Percentiles rank a stretch among this genome's conserved stretches.
These are phyloP conservation scores for Globisporangium parvum DNA, from an alignment of 352 stramenopile genomes.

Conservation along the genomic window DNA sequence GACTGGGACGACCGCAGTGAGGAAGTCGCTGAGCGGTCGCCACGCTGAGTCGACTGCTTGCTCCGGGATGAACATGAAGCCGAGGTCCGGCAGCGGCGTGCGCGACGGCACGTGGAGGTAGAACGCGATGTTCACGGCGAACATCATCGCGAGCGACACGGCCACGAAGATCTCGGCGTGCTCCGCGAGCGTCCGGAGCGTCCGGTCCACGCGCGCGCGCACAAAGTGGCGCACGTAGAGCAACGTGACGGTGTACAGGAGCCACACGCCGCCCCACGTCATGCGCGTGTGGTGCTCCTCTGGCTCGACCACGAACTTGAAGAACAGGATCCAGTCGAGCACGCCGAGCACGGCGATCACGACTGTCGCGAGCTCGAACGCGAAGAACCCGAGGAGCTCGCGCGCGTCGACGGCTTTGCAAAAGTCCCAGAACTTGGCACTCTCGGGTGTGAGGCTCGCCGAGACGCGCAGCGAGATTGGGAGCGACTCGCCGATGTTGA, in stretches of 20 bases:
- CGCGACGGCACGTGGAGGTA: constrained; percentile 58
- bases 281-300: constrained; percentile 35
- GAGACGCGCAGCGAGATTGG: constrained; percentile 9
- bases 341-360: constrained; percentile 36
- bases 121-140: constrained; percentile 67
- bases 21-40: constrained; percentile 58
- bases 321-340: constrained; percentile 54
- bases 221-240: constrained; percentile 42
- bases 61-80: constrained; percentile 72
- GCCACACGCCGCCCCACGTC: constrained; percentile 46
- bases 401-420: constrained; percentile 28
- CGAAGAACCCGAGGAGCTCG: constrained; percentile 35
- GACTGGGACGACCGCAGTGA: constrained; percentile 53
- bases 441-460: not conserved
- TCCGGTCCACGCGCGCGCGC: constrained; percentile 29
- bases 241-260: constrained; percentile 37
- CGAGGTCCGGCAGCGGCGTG: constrained; percentile 55
- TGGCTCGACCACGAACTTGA: constrained; percentile 58
- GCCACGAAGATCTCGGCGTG: constrained; percentile 67
- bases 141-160: constrained; percentile 59
- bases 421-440: constrained; percentile 16
- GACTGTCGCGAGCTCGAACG: constrained; percentile 39
- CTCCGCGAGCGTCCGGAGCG: constrained; percentile 37
- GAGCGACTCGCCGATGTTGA: constrained; percentile 13
- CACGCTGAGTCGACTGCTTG: constrained; percentile 47